Evolutionary conservation across 768 basidiomycete species (phyloP), one percentile per base, ranked within the genome.

Genomic region (Inosperma sp.): DNA sequence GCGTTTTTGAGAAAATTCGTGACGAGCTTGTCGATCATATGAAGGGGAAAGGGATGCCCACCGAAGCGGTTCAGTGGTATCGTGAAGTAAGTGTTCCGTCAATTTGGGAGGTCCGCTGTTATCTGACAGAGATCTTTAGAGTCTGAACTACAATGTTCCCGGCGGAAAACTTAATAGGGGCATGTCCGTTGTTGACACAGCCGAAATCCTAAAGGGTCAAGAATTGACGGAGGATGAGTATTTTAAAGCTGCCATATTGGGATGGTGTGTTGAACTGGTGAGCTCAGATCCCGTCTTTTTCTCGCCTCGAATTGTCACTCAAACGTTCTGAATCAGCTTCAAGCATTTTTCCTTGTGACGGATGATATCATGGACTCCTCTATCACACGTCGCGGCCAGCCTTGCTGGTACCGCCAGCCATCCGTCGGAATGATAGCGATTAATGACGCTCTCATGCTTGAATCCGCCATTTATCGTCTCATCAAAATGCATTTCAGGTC

Each of bases 361-460:
- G 92, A 99, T 69, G 95, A 98, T 68, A 93, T 98, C 62, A 99
- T 99, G 96, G 95, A 99, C 65, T 67, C 78, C 16, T 91, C 88
- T 40, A 86, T 98, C 59, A 97, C 95, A 9, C 86, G 95, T 21
- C 86, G 95, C 8, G 85, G 87, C 4, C 94, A 96, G 68, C 88
- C 93, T 2, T 99, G 95, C 72, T 99, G 91, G 90, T 97, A 95
- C 73, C 79, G 75, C 52, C 59, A 72, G 19, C 72, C 72, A 2
- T 59, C 67, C 12, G 83, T 95, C 54, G 84, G 84, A 39, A 83
- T 84, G 69, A 82, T 96, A 56, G 93, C 95, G 4, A 87, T 97
- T 73, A 97, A 97, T 74, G 95, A 98, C 65, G 74, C 90, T 2
- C 93, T 96, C 78, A 90, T 98, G 88, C 84, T 97, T 67, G 92